These are phyloP conservation scores for Clonostachys sp. DNA, from an alignment of 2,329 filamentous ascomycete species.

Conservation along the genomic window DNA sequence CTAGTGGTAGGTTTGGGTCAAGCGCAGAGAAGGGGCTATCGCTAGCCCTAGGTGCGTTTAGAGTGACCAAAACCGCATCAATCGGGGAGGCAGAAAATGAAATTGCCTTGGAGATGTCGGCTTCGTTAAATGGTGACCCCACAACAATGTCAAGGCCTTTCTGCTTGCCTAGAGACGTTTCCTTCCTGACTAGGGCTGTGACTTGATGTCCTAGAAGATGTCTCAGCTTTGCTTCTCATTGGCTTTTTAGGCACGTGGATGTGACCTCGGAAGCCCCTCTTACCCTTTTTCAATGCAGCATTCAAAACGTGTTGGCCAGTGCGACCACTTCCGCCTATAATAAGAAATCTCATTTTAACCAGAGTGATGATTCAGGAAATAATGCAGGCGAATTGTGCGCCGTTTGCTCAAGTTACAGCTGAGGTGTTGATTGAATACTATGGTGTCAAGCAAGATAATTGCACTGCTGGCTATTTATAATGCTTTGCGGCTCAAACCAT, in stretches of 20 bases:
- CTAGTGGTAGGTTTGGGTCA: conserved; percentile 23
- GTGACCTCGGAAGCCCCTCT: background rate
- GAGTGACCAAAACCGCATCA: conserved; percentile 39
- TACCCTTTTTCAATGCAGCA: conserved; percentile 18
- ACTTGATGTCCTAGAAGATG: conserved; percentile 23
- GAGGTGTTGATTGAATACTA: no score
- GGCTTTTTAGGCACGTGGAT: no score
- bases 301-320: conserved; percentile 31
- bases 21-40: conserved; percentile 40
- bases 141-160: conserved; percentile 23
- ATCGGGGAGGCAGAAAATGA: conserved; percentile 3
- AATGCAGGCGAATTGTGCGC: no score
- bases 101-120: conserved; percentile 23
- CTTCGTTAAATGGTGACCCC: conserved; percentile 23
- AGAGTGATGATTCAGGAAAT: no score
- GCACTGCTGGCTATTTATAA: no score
- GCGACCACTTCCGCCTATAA: conserved; percentile 35
- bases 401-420: no score
- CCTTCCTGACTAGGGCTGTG: conserved; percentile 34
- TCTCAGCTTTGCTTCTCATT: no score
- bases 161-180: conserved; percentile 14
- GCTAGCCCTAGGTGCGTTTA: conserved; percentile 34
- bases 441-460: no score
- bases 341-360: conserved; percentile 27
- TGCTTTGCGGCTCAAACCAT: no score